Base-by-base conservation (phyloP, 2,329 filamentous ascomycete species). In the Gyromitra esculenta region DNA sequence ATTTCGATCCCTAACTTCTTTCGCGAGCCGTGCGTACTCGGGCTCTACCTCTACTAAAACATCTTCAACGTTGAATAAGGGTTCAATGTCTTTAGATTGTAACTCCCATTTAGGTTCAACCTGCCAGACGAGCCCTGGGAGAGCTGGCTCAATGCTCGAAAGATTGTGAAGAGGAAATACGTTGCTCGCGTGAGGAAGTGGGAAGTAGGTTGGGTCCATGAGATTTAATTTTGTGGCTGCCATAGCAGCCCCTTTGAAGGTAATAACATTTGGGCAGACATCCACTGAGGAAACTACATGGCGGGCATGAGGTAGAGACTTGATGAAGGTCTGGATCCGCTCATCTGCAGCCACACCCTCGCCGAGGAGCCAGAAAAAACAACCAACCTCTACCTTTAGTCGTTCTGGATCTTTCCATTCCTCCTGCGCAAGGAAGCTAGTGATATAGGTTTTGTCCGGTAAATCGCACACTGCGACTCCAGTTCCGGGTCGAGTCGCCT, bases 381-480 rank as follows among this genome's bases (percentile, higher is more conserved):
- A 69, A 5, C 69, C 76, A 59, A 79, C 43, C 15, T 74, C 62
- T n/a, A 48, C 9, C 48, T 67, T 52, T 63, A 96, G 88, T 52
- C 87, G 87, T 59, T 87, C 85, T 59, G 97, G 83, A 63, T 90
- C 88, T 9, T 18, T 66, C 78, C 78, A 79, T 5, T 85, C 85
- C n/a, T 75, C 86, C 93, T 92, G 43, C 45, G 86, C 85, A 56
- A 97, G 81, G 67, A 97, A 86, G 5, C 87, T 84, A 11, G 91
- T 88, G 35, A 98, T 85, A 81, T 96, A 94, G 6, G 89, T 88
- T 0, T 82, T 77, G 13, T 90, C 88, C 0, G 93, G 92, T 6
- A 99, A 83, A 80, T 98, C 94, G 52, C 96, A 85, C 6, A 99
- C 86, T 7, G 92, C 91, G 78, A 97, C 86, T 1, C 93, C 94